Evolutionary conservation across 257 asterid genomes (phyloP), one percentile per base, ranked within the genome.

Genomic region (Nicotiana sylvestris): DNA sequence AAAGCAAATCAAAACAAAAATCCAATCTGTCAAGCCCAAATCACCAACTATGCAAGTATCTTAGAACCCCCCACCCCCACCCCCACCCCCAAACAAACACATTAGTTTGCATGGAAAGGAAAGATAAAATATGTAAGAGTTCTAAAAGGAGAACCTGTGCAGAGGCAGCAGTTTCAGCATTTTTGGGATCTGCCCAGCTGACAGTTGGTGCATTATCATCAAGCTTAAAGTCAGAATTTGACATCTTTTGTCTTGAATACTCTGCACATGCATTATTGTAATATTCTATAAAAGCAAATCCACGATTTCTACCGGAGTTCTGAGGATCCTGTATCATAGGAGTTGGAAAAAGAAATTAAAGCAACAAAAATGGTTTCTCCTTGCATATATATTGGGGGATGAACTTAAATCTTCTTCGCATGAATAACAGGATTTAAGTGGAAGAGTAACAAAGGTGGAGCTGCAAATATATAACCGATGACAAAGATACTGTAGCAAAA

Each of bases 111-210:
- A 70, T 6, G 37, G 37, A 46, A 81, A 29, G 62, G 66, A 76
- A 27, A 13, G 49, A 64, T 56, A 29, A 70, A 10, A 17, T 39
- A 49, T 32, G 56, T 16, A 72, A 30, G 46, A 49, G 53, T 33
- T 56, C 74, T 62, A 67, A 39, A 49, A 66, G 46, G 55, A 80
- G 62, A 82, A 96, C 98, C 98, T 94, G 99, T 49, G 97, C 89
- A 79, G 89, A 18, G 77, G 98, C 85, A 6, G 99, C 87, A 78
- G 98, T 87, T 84, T 96, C 99, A 66, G 92, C 91, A 83, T 87
- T 96, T 87, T 89, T 93, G 55, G 98, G 96, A 88, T 94, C 98
- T 69, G 99, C 99, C 99, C 99, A 96, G 85, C 99, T 96, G 84
- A 96, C 99, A 79, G 99, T 96, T 66, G 99, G 99, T 77, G 95